Conservation (phyloP, 345 rosid species). For the Eucalyptus grandis region DNA sequence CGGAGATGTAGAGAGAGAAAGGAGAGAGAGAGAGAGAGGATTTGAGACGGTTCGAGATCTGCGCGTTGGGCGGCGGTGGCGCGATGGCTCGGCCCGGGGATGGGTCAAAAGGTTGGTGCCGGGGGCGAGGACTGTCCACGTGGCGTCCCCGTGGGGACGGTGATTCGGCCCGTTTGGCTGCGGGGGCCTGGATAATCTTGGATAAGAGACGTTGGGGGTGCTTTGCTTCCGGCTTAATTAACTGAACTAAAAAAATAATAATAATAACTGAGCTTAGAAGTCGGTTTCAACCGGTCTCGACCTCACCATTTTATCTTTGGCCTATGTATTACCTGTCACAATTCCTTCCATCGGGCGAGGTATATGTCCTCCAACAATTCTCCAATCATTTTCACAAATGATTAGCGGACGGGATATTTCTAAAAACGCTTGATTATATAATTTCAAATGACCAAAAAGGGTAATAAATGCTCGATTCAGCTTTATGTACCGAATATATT, state of each 20-base stretch:
- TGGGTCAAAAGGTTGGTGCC: not conserved
- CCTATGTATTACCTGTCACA: accelerated
- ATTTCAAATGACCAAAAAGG: not conserved
- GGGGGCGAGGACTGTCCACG: not conserved
- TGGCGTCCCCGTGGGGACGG: not conserved
- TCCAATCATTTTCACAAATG: not conserved
- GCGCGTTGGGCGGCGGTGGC: not conserved
- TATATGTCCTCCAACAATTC: not conserved
- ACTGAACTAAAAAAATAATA: no score
- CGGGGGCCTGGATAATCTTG: not conserved
- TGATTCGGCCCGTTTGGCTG: not conserved
- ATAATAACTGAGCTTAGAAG: not conserved
- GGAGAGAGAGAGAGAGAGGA: not conserved
- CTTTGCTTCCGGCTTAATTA: not conserved
- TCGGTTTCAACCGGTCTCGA: not conserved
- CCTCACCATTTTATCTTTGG: not conserved
- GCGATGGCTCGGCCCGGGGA: not conserved
- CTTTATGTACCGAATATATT: not conserved
- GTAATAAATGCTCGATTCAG: accelerated
- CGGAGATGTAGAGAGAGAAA: not conserved
- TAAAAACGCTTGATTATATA: no score
- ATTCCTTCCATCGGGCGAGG: not conserved
- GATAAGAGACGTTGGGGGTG: not conserved
- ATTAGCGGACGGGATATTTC: no score
- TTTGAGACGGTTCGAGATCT: not conserved